A percentile compares a stretch with the other conserved stretches of the same genome.
Evolutionary conservation across 2,329 filamentous ascomycete genomes (phyloP).

Genomic region (Zopfia rhizophila): DNA sequence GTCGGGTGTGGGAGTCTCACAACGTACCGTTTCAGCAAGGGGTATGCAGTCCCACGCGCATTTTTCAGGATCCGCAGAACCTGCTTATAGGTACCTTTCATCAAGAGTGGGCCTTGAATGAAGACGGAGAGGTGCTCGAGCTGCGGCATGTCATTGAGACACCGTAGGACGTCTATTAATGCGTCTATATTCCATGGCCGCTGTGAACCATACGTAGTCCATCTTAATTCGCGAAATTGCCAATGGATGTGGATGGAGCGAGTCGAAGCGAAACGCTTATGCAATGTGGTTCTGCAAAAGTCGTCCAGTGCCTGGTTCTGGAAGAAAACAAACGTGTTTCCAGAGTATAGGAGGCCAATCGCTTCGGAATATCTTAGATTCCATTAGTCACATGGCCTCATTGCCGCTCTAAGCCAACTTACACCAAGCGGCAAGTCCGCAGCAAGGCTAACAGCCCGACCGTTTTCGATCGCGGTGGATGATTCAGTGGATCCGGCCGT

Average conservation of each 20-base stretch:
- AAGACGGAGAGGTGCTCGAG: slow-evolving; percentile 4
- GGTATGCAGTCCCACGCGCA: no score
- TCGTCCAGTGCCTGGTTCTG: neutral
- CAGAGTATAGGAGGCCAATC: slow-evolving; percentile 1
- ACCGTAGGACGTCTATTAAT: no score
- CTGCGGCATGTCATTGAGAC: neutral
- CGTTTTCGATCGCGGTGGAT: no score
- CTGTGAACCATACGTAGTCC: no score
- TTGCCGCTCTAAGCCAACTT: neutral
- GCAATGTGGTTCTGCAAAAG: neutral
- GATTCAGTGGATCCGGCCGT: no score
- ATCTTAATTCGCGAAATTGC: slow-evolving; percentile 2
- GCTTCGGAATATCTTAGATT: slow-evolving; percentile 2
- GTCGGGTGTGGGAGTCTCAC: no score
- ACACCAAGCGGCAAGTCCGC: no score
- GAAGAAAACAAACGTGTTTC: slow-evolving; percentile 3
- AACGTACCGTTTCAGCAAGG: no score
- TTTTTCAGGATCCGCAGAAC: no score
- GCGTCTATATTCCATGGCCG: no score
- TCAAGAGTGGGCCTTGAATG: slow-evolving; percentile 4
- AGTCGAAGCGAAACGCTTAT: neutral
- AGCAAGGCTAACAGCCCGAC: no score
- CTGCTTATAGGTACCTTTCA: neutral
- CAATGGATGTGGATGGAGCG: slow-evolving; percentile 3
- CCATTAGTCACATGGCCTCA: neutral